Percentiles rank a stretch among this genome's conserved stretches.
Conservation (phyloP, 305 asterid species). For the Solanum hybrid region DNA sequence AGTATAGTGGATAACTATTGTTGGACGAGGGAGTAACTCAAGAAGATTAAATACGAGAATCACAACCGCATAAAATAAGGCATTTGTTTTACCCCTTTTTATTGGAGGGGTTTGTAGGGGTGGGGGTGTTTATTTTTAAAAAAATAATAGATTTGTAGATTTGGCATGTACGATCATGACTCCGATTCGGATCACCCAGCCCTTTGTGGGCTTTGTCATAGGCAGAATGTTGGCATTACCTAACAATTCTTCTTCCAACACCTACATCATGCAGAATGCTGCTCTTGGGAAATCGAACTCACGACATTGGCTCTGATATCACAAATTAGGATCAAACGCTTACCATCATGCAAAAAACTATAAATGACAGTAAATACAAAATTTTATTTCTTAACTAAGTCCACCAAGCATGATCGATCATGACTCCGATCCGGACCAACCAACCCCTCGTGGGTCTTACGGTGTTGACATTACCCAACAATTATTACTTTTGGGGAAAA, state of each 20-base stretch:
- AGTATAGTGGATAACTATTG: too few species aligned
- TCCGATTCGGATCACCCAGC: not conserved
- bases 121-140: too few species aligned
- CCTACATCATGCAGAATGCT: not conserved
- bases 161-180: not conserved
- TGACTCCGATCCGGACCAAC: not conserved
- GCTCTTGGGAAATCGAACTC: not conserved
- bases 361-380: too few species aligned
- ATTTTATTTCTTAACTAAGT: not conserved
- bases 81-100: not conserved
- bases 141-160: too few species aligned
- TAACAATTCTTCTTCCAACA: not conserved
- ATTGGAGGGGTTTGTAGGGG: too few species aligned
- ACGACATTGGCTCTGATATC: not conserved
- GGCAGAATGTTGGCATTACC: not conserved
- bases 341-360: not conserved
- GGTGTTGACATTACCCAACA: not conserved
- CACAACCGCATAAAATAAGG: not conserved
- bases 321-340: not conserved
- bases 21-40: too few species aligned
- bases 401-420: not conserved
- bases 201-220: not conserved
- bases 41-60: not conserved
- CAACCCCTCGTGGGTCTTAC: not conserved
- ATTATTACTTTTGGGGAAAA: not conserved